A percentile compares a stretch with the other conserved stretches of the same genome.
Conservation (phyloP, 352 stramenopile species). For the Phytopythium mirpurense region DNA sequence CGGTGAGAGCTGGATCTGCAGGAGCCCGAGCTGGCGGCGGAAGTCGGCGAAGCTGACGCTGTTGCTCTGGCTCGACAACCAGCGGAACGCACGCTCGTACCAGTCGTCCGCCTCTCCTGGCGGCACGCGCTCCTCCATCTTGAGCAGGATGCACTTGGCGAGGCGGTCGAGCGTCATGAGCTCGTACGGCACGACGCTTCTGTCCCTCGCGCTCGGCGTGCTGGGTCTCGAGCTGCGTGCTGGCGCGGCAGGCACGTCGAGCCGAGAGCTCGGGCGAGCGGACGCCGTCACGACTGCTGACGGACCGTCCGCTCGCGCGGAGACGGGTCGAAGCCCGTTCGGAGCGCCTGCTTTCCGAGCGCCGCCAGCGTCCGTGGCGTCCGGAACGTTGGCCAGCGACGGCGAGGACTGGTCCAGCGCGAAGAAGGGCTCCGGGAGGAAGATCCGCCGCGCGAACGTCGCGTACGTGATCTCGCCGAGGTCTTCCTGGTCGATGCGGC, state of each 20-base stretch:
- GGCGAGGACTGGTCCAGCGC: constrained; percentile 8
- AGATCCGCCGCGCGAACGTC: constrained; percentile 56
- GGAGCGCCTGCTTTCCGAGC: neutral
- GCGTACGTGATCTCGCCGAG: constrained; percentile 58
- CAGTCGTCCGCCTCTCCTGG: constrained; percentile 31
- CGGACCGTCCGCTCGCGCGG: neutral
- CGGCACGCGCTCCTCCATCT: constrained; percentile 55
- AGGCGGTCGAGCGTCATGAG: constrained; percentile 48
- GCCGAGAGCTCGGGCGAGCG: neutral
- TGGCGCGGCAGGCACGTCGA: neutral
- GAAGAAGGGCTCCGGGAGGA: constrained; percentile 38
- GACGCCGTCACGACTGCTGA: neutral
- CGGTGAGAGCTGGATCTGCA: constrained; percentile 59
- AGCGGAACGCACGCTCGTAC: constrained; percentile 54
- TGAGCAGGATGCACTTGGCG: constrained; percentile 44
- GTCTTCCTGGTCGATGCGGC: constrained; percentile 56
- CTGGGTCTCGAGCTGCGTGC: neutral
- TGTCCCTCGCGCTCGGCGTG: neutral
- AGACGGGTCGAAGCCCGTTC: neutral
- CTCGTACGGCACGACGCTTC: constrained; percentile 26
- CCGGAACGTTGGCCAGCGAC: neutral
- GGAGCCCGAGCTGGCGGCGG: constrained; percentile 32
- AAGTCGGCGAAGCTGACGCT: constrained; percentile 63
- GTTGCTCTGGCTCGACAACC: constrained; percentile 55
- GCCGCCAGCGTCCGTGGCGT: neutral